A percentile compares a stretch with the other conserved stretches of the same genome.
Evolutionary conservation across 805 yeast genomes (phyloP).

Genomic region (Starmerella cellae): DNA sequence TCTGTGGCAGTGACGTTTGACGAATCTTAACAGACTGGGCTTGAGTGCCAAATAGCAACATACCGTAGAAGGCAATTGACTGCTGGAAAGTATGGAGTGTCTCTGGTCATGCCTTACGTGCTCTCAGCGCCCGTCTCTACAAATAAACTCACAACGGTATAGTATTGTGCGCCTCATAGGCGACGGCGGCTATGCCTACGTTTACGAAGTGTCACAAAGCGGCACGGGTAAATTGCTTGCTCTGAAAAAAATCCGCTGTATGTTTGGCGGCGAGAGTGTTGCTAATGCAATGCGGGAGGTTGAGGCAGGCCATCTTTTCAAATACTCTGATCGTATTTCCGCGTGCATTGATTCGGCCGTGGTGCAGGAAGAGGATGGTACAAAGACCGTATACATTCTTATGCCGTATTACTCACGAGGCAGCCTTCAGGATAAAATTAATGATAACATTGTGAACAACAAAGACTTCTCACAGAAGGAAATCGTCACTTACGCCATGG

Average conservation of each 20-base stretch:
- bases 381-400: slow-evolving; percentile 61
- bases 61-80: too few relatives aligned
- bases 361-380: slow-evolving; percentile 63
- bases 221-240: slow-evolving; percentile 45
- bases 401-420: slow-evolving; percentile 65
- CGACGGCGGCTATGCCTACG: slow-evolving; percentile 83
- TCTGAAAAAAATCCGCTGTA: slow-evolving; percentile 74
- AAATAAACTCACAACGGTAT: slow-evolving; percentile 48
- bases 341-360: slow-evolving; percentile 58
- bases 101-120: slow-evolving; percentile 29
- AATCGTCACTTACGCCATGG: slow-evolving; percentile 38
- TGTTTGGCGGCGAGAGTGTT: slow-evolving; percentile 69
- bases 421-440: slow-evolving; percentile 71
- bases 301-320: slow-evolving; percentile 57
- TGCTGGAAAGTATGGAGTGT: not conserved
- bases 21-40: too few relatives aligned
- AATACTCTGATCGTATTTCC: slow-evolving; percentile 48
- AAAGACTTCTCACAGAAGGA: slow-evolving; percentile 46
- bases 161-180: slow-evolving; percentile 61
- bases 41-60: too few relatives aligned
- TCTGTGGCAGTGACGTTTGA: too few relatives aligned
- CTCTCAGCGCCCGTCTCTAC: slow-evolving; percentile 36
- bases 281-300: slow-evolving; percentile 66
- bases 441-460: slow-evolving; percentile 45
- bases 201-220: slow-evolving; percentile 52